Base-by-base conservation (phyloP, 305 asterid species). In the Striga hermonthica region DNA sequence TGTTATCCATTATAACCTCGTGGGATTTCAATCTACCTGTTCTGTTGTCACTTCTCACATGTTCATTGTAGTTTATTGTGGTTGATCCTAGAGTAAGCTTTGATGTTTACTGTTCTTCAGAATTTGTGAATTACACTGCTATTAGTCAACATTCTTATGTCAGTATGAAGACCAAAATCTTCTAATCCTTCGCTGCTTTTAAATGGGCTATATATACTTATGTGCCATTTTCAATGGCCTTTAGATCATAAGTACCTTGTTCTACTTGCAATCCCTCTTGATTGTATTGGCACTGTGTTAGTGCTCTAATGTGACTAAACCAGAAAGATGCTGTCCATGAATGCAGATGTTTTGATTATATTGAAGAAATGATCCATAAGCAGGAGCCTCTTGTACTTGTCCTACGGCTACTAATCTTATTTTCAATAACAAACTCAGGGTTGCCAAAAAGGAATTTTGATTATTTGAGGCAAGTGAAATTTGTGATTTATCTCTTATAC, bases 301-400 rank as follows among this genome's bases (percentile, higher is more conserved):
- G n/a, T 70, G 56, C 60, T 63, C 60, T 64, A 60, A 44, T 49
- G 60, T 60, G 34, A 53, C 62, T 67, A 58, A 79, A 70, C 49
- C 53, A 37, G 60, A 76, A 62, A 61, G 57, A 49, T 69, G 63
- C 63, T 61, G 61, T 63, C 31, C 52, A 50, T 68, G 75, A 72
- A 52, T 79, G 72, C 95, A 93, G 98, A 84, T 93, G 95, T 81
- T 82, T 83, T 43, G 97, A 93, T 57, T 81, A 87, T 80, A 83
- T 90, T 76, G 98, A 93, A 80, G 98, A 93, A 79, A 79, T 90
- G 92, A 88, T 92, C 74, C 91, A 86, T 68, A 92, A 90, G 80
- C 97, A 92, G 79, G 98, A 92, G 80, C 91, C 97, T 69, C 79
- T 92, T 75, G 73, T 76, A 56, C 76, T 77, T 75, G 96, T 92